These are phyloP conservation scores for Quambalaria eucalypti DNA, from an alignment of 1,284 basidiomycete genomes.

Conservation along the genomic window DNA sequence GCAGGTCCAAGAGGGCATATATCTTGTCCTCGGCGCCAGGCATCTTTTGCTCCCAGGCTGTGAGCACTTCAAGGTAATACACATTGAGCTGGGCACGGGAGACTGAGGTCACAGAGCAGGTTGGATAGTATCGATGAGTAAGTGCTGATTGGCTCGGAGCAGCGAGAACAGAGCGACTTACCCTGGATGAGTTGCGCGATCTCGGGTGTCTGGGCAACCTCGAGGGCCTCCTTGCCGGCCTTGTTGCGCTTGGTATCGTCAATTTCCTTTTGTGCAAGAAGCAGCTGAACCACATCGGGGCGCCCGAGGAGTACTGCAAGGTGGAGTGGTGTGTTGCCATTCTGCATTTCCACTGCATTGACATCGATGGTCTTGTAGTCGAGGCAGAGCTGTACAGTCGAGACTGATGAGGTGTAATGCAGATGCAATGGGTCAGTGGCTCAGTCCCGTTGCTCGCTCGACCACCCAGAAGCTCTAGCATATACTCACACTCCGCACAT, in stretches of 20 bases:
- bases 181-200: conserved; percentile 68
- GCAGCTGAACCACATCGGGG: conserved; percentile 57
- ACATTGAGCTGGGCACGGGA: conserved; percentile 70
- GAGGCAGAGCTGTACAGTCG: conserved; percentile 62
- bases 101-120: too few relatives aligned
- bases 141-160: too few relatives aligned
- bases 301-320: conserved; percentile 74
- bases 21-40: conserved; percentile 60
- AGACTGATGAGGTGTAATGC: too few relatives aligned
- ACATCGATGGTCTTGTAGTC: conserved; percentile 57
- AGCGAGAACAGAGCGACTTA: too few relatives aligned
- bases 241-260: conserved; percentile 70
- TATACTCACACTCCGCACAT: conserved; percentile 60
- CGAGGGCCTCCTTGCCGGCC: conserved; percentile 63
- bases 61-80: conserved; percentile 63
- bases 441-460: not conserved
- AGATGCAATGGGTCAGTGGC: not conserved
- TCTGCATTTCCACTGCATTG: conserved; percentile 37
- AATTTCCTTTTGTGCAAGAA: conserved; percentile 56
- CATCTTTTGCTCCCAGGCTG: conserved; percentile 41
- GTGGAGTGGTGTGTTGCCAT: conserved; percentile 72
- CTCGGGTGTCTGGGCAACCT: conserved; percentile 59
- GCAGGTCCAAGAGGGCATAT: conserved; percentile 21
- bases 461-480: not conserved
- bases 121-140: too few relatives aligned